Evolutionary conservation across 148 eudicot species (phyloP), one percentile per base, ranked within the genome.

Genomic region (Cornus suecica): DNA sequence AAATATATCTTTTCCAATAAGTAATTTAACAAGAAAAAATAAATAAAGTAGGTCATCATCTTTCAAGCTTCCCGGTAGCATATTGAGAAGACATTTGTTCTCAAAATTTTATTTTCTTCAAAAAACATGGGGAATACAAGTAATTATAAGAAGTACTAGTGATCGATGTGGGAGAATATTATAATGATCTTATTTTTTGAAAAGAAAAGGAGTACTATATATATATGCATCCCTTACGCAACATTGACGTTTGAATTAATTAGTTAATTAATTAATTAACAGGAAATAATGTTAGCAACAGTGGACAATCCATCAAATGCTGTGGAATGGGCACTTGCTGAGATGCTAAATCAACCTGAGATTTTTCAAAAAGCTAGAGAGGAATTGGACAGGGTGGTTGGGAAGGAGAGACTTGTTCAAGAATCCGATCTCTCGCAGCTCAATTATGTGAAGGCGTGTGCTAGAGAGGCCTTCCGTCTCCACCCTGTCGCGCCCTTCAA

Each of bases 341-440:
- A 74, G 62, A 65, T 74, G 70, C 20, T 74, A 45, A 65, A 74
- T 48, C 62, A 65, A 27, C 70, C 77, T 1, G 28, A 45, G 28
- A 28, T 14, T 1, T 41, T 65, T 8, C 10, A n/a, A 48, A 74
- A 26, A 29, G 77, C 70, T 1, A 28, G 11, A 1, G 77, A 45
- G 37, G 77, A 64, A 25, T 10, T 74, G 16, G 69, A 74, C n/a
- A 74, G 58, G 8, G 77, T 74, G 26, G 69, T 74, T 2, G 77
- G 77, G 5, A 74, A 45, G 22, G 5, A 74, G 0, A 63, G 69
- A 48, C 61, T 74, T 0, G 77, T 74, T 1, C 77, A 74, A 11
- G 62, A 74, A 28, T 74, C 77, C 2, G 61, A 74, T 65, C 56
- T 74, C 60, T n/a, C 77, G 11, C 69, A 42, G 25, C 77, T 74